phyloP scores from a whole-genome alignment of 768 basidiomycete species.

The Tubosaeta brunneosetosa region DNA sequence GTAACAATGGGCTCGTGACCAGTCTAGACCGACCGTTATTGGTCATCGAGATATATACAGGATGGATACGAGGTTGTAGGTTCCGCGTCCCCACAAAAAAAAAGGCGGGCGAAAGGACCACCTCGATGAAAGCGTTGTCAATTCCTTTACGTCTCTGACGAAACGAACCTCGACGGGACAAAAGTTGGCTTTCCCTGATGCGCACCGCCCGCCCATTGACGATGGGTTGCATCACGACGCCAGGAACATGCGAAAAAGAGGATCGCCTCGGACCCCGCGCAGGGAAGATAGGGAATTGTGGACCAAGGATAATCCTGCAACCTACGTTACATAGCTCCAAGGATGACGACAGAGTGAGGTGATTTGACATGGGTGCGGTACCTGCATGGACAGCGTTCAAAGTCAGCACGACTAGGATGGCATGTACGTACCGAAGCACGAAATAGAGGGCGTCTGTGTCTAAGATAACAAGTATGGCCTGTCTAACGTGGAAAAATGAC shows the following conservation, averaged over 20 bases:
- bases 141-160: conserved; percentile 10
- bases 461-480: neutral
- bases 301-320: neutral
- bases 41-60: neutral
- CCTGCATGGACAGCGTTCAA: conserved; percentile 5
- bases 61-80: neutral
- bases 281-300: conserved; percentile 1
- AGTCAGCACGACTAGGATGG: conserved; percentile 9
- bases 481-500: conserved; percentile 1
- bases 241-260: conserved; percentile 19
- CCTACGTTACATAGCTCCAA: neutral
- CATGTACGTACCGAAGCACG: conserved; percentile 7
- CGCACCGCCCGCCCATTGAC: conserved; percentile 18
- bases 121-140: neutral
- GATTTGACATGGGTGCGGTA: conserved; percentile 21
- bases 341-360: conserved; percentile 21
- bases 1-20: neutral
- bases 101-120: neutral
- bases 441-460: neutral
- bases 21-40: neutral
- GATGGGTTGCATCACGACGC: conserved; percentile 23
- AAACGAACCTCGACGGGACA: neutral
- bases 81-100: neutral
- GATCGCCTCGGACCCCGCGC: conserved; percentile 32
- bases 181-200: conserved; percentile 5